Evolutionary conservation across 345 rosid genomes (phyloP).

Genomic region (Dovyalis caffra): DNA sequence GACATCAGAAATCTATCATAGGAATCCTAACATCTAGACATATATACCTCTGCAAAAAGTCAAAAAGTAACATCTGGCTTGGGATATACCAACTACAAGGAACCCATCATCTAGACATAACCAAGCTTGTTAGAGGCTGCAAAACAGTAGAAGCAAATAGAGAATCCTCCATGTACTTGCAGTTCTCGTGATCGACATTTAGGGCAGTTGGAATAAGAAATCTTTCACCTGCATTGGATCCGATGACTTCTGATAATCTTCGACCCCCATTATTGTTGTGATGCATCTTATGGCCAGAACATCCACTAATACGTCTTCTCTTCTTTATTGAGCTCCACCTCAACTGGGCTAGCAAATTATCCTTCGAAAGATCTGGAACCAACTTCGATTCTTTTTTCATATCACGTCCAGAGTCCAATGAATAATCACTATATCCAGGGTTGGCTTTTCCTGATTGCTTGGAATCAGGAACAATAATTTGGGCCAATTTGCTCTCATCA

Average conservation of each 20-base stretch:
- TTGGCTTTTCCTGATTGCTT: constrained; percentile 22
- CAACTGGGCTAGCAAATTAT: constrained; percentile 45
- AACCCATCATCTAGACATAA: constrained; percentile 60
- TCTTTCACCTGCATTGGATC: constrained; percentile 19
- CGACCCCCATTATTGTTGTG: neutral
- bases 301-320: constrained; percentile 43
- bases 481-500: constrained; percentile 22
- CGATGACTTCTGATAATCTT: constrained; percentile 6
- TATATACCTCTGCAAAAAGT: constrained; percentile 4
- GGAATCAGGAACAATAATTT: constrained; percentile 14
- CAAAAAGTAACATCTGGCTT: constrained; percentile 1
- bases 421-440: constrained; percentile 18
- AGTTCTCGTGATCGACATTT: constrained; percentile 60
- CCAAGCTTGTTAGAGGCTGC: constrained; percentile 53
- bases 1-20: neutral
- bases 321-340: constrained; percentile 66
- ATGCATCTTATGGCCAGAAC: constrained; percentile 31
- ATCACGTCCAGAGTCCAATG: constrained; percentile 20
- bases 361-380: constrained; percentile 58
- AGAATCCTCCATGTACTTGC: constrained; percentile 55
- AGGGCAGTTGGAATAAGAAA: constrained; percentile 31
- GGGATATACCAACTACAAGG: neutral
- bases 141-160: constrained; percentile 46
- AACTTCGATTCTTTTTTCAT: constrained; percentile 14
- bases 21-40: neutral